phyloP scores from a whole-genome alignment of 352 stramenopile species.

The Achlya hypogyna region DNA sequence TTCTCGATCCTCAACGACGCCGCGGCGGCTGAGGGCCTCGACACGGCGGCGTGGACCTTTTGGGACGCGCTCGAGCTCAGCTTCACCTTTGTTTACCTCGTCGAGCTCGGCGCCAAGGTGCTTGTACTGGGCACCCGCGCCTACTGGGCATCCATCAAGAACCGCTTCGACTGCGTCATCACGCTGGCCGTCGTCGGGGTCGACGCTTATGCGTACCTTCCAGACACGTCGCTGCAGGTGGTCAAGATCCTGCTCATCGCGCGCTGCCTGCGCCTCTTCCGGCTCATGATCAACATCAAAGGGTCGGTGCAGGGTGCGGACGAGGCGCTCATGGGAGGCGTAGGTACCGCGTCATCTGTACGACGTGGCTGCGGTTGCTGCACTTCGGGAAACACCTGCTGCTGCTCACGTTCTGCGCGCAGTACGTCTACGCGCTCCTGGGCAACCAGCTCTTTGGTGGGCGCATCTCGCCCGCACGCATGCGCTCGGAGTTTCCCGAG shows the following conservation, averaged over 20 bases:
- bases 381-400: slow-evolving; percentile 2
- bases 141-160: slow-evolving; percentile 60
- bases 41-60: not conserved
- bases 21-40: not conserved
- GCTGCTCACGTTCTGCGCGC: slow-evolving; percentile 7
- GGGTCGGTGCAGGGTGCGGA: not conserved
- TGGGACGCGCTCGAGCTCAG: not conserved
- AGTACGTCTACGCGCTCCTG: slow-evolving; percentile 44
- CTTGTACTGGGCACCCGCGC: slow-evolving; percentile 37
- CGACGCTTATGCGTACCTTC: slow-evolving; percentile 39
- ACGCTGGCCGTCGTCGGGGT: slow-evolving; percentile 42
- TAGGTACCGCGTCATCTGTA: slow-evolving; percentile 7
- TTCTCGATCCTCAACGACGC: slow-evolving; percentile 5
- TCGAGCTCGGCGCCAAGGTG: slow-evolving; percentile 78
- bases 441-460: slow-evolving; percentile 56
- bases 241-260: slow-evolving; percentile 43
- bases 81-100: slow-evolving; percentile 60
- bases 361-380: not conserved
- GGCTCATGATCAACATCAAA: slow-evolving; percentile 11
- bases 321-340: not conserved
- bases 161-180: slow-evolving; percentile 80
- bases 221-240: slow-evolving; percentile 39
- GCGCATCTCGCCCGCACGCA: slow-evolving; percentile 34
- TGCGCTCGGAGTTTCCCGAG: slow-evolving; percentile 21
- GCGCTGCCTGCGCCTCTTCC: slow-evolving; percentile 32